Evolutionary conservation across 768 basidiomycete species (phyloP), one percentile per base, ranked within the genome.

Genomic region (Megacollybia marginata): DNA sequence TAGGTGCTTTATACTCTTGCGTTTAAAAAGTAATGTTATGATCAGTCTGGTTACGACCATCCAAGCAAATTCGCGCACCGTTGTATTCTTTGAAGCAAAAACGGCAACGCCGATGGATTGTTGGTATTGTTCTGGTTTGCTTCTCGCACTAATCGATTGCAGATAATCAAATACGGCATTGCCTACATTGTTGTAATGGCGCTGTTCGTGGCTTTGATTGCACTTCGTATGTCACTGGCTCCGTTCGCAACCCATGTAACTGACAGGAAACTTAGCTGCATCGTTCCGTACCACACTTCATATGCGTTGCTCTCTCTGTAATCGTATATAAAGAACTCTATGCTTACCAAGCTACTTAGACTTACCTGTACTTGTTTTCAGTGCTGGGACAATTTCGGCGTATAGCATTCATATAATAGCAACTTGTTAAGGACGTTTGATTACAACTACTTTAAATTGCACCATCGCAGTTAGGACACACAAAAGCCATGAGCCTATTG

Each of bases 21-120:
- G n/a, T 42, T 42, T 28, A 2, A 28, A 28, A 28, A 28, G 6
- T 28, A 28, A 28, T 6, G 23, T 3, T 28, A 6, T 28, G 23
- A 28, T 28, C 57, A 91, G 88, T 97, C 76, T 98, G 96, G 95
- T 72, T 98, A 44, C 83, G 89, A 19, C 92, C 92, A 18, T 93
- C 91, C 48, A 91, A 91, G 64, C 92, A 94, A 68, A 95, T 95
- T 55, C 88, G 90, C 43, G 83, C 93, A 2, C 92, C 93, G 0
- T 70, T 97, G 57, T 97, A 90, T 67, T 87, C 86, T 44, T 76
- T 90, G 64, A 92, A 91, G 67, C 88, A 93, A 69, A 87, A 85
- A 67, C 80, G 81, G 63, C 90, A 92, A 62, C 84, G 94, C 48
- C 83, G 92, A 50, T 85, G 85, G 78, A 93, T 94, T 58, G 91